Base-by-base conservation (phyloP, 75 land plant species). In the Pinus albicaulis region DNA sequence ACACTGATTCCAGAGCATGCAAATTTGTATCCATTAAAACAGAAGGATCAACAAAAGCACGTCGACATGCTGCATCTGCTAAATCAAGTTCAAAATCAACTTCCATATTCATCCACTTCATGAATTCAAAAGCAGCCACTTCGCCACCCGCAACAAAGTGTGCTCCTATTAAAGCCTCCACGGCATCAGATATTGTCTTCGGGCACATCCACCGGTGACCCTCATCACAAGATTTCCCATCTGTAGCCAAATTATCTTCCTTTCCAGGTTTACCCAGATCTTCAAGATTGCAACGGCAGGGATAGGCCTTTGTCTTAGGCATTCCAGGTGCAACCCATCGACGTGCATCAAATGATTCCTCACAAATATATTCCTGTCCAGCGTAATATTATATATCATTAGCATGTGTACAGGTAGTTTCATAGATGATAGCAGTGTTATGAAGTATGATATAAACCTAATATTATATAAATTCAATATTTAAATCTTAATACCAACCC, bases 201-300 rank as follows among this genome's bases (percentile, higher is more conserved):
- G 99, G 95, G 77, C 92, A 93, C 82, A 98, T 85, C 93, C 98
- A 98, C 23, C 98, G 74, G 76, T 98, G 99, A 17, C 98, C 98
- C 61, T 55, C 76, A 71, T 88, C 92, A 78, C 99, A 98, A 59
- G 77, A 68, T 76, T 88, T 90, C 34, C 98, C 95, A 58, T 91
- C 72, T 55, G 77, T 66, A 53, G 83, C 26, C 70, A 88, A 79
- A 11, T 34, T 3, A 84, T 77, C 52, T 73, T 72, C 38, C 71
- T 83, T 2, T 71, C 48, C 55, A 73, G 74, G n/a, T 60, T 80
- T 73, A 19, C 8, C 71, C 36, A 38, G 3, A 38, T 66, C 36
- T n/a, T 86, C 79, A 8, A 73, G 56, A 13, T 76, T 65, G 75
- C 98, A 95, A 4, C 63, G 53, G 80, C 99, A 98, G 22, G 78